A percentile compares a stretch with the other conserved stretches of the same genome.
Evolutionary conservation across 805 yeast genomes (phyloP).

Genomic region (Yarrowia hollandica): DNA sequence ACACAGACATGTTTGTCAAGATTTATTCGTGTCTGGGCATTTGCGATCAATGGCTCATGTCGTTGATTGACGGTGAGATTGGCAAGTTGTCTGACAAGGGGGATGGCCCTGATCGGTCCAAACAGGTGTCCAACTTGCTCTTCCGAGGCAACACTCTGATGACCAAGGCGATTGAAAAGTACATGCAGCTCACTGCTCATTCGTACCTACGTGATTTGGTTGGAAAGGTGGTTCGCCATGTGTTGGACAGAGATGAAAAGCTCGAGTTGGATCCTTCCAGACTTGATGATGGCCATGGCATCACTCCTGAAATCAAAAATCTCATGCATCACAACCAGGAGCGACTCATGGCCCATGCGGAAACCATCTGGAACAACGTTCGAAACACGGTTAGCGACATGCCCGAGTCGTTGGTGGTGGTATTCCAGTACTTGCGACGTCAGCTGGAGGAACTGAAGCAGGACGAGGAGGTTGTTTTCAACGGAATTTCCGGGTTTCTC

Average conservation of each 20-base stretch:
- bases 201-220: slow-evolving; percentile 73
- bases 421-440: slow-evolving; percentile 61
- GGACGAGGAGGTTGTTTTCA: slow-evolving; percentile 47
- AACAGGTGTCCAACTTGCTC: slow-evolving; percentile 44
- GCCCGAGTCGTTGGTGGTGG: slow-evolving; percentile 64
- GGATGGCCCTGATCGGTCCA: neutral
- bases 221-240: slow-evolving; percentile 62
- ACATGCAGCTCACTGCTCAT: slow-evolving; percentile 72
- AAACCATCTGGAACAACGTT: slow-evolving; percentile 65
- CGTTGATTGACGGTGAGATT: slow-evolving; percentile 68
- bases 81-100: slow-evolving; percentile 30
- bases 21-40: slow-evolving; percentile 68
- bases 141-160: slow-evolving; percentile 85
- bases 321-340: slow-evolving; percentile 47
- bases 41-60: slow-evolving; percentile 72
- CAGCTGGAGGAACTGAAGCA: slow-evolving; percentile 48
- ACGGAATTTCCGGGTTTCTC: slow-evolving; percentile 79
- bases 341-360: slow-evolving; percentile 53
- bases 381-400: slow-evolving; percentile 68
- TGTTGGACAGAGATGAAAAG: slow-evolving; percentile 52
- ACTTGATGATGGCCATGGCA: slow-evolving; percentile 37
- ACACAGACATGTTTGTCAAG: slow-evolving; percentile 55
- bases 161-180: slow-evolving; percentile 77
- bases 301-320: slow-evolving; percentile 39
- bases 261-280: slow-evolving; percentile 83